These are phyloP conservation scores for Backusella westeae DNA, from an alignment of 192 early-diverging fungal genomes.

Conservation along the genomic window DNA sequence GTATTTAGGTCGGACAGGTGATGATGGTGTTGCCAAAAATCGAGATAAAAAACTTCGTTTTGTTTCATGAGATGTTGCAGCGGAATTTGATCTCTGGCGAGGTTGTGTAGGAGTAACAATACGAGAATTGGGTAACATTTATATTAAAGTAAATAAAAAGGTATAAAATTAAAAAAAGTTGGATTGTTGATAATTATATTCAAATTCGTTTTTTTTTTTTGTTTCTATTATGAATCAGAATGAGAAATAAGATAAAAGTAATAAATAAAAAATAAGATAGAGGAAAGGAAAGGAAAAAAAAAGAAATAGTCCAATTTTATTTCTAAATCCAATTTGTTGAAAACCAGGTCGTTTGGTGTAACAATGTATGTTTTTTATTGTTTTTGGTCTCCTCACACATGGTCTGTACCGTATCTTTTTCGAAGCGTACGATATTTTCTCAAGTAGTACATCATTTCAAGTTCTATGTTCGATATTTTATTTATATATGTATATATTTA, in stretches of 20 bases:
- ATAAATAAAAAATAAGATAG: neutral
- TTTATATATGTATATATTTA: conserved; percentile 9
- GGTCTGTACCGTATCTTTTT: conserved; percentile 26
- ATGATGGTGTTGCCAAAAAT: neutral
- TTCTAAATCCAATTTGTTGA: neutral
- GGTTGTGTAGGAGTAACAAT: conserved; percentile 10
- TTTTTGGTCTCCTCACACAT: conserved; percentile 4
- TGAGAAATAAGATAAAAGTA: conserved; percentile 12
- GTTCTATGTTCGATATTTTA: conserved; percentile 25
- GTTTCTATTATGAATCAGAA: conserved; percentile 1
- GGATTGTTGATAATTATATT: neutral
- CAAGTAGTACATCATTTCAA: conserved; percentile 44
- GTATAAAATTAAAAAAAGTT: neutral
- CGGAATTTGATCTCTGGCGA: conserved; percentile 9
- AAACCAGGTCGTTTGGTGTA: neutral
- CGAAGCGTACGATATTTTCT: conserved; percentile 41
- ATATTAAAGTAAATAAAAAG: conserved; percentile 1
- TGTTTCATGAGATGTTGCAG: neutral
- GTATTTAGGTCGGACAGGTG: neutral
- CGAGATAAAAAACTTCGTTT: conserved; percentile 10
- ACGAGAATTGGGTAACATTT: conserved; percentile 25
- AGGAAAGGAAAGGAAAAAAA: neutral
- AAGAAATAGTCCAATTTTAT: neutral
- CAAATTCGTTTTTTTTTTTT: neutral
- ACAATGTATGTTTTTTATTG: conserved; percentile 2